Percentiles rank a stretch among this genome's conserved stretches.
Conservation (phyloP, 2,329 filamentous ascomycete species). For the Xylariaceae sp. region DNA sequence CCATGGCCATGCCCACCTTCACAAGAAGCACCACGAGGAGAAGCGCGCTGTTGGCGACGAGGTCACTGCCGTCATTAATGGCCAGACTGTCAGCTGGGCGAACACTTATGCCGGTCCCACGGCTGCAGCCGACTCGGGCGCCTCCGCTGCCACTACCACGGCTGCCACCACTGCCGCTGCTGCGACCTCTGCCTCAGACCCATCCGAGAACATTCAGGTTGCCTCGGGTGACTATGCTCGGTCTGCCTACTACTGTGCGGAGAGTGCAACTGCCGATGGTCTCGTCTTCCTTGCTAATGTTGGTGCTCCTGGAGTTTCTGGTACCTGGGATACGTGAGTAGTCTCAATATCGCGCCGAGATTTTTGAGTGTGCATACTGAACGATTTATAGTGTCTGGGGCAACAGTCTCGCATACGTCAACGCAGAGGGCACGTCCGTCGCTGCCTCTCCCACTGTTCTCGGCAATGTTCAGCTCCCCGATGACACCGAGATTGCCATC, state of each 20-base stretch:
- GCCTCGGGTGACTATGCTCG: constrained; percentile 42
- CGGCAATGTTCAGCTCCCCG: constrained; percentile 37
- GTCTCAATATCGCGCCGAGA: background rate
- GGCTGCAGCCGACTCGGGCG: constrained; percentile 17
- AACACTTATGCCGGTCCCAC: constrained; percentile 49
- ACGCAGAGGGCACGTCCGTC: constrained; percentile 38
- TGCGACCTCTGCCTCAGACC: constrained; percentile 11
- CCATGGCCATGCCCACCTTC: constrained; percentile 49
- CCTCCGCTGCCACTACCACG: constrained; percentile 15
- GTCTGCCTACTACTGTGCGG: constrained; percentile 43
- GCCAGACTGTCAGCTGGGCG: constrained; percentile 53
- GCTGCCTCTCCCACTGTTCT: constrained; percentile 38
- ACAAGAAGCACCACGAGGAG: constrained; percentile 40
- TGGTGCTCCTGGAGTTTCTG: constrained; percentile 38
- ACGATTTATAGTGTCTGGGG: constrained; percentile 37
- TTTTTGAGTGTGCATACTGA: background rate
- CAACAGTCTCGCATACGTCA: constrained; percentile 44
- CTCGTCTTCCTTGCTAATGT: constrained; percentile 48
- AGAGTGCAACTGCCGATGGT: constrained; percentile 37
- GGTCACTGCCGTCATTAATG: constrained; percentile 57
- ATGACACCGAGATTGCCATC: constrained; percentile 45
- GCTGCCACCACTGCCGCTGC: constrained; percentile 12
- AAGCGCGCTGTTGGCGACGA: constrained; percentile 44
- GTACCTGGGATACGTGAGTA: constrained; percentile 43
- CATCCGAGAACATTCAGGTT: constrained; percentile 13